A percentile compares a stretch with the other conserved stretches of the same genome.
Conservation (phyloP, 345 rosid species). For the Aethionema arabicum region DNA sequence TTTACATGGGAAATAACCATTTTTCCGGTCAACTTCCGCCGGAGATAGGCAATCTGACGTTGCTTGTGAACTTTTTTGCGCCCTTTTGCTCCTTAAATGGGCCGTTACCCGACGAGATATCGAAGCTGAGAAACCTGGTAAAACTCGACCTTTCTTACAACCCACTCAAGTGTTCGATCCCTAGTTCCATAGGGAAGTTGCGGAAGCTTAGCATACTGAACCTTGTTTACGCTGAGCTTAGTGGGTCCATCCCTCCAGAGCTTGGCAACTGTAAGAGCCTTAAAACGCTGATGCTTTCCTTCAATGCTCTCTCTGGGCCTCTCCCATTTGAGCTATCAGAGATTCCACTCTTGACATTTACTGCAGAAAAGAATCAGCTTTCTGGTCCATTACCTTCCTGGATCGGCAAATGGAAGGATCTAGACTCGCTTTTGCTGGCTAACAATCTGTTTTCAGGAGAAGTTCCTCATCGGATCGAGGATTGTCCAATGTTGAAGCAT, state of each 20-base stretch:
- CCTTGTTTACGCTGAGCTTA: constrained; percentile 56
- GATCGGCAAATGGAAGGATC: constrained; percentile 64
- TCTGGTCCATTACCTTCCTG: constrained; percentile 72
- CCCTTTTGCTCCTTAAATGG: constrained; percentile 64
- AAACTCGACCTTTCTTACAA: constrained; percentile 82
- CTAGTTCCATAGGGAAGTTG: constrained; percentile 56
- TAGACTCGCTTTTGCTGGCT: constrained; percentile 62
- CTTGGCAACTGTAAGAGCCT: constrained; percentile 64
- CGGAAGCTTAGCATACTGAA: constrained; percentile 50
- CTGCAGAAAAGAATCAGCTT: constrained; percentile 73
- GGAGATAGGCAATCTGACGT: constrained; percentile 60
- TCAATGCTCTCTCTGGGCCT: constrained; percentile 65
- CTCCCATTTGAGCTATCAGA: constrained; percentile 63
- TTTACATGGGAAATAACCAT: constrained; percentile 66
- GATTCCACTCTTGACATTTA: constrained; percentile 59
- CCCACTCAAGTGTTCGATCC: constrained; percentile 68
- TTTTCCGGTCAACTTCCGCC: constrained; percentile 73
- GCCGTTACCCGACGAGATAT: constrained; percentile 66
- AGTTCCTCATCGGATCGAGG: constrained; percentile 61
- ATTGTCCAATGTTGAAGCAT: constrained; percentile 55
- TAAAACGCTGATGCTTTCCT: constrained; percentile 64
- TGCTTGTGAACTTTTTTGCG: constrained; percentile 50
- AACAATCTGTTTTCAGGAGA: constrained; percentile 55
- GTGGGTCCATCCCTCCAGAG: constrained; percentile 71
- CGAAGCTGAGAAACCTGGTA: constrained; percentile 43